These are phyloP conservation scores for Pseudogymnoascus sp. DNA, from an alignment of 2,329 filamentous ascomycete species.

Conservation along the genomic window DNA sequence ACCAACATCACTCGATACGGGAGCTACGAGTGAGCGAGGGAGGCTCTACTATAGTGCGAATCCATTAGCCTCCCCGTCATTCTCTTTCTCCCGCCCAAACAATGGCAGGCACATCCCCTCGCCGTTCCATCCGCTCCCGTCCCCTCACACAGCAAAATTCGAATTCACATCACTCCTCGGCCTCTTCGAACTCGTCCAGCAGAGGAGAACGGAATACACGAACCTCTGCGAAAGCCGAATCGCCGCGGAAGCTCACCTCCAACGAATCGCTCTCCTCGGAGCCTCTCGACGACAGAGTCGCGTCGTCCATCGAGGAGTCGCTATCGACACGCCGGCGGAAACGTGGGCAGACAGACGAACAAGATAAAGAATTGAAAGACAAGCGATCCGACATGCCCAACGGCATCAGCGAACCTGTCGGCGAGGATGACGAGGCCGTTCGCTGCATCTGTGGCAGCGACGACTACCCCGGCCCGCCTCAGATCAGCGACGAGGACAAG, in stretches of 20 bases:
- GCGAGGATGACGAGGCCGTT: slow-evolving; percentile 85
- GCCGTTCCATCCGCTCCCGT: slow-evolving; percentile 87
- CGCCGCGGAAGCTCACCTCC: slow-evolving; percentile 67
- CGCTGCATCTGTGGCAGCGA: slow-evolving; percentile 91
- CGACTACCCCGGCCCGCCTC: slow-evolving; percentile 81
- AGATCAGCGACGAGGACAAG: slow-evolving; percentile 47
- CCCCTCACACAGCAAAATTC: slow-evolving; percentile 60
- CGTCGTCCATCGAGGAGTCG: slow-evolving; percentile 48
- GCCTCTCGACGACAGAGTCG: slow-evolving; percentile 52
- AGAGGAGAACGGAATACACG: slow-evolving; percentile 68
- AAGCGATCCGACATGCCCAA: slow-evolving; percentile 45
- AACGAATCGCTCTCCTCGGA: slow-evolving; percentile 66
- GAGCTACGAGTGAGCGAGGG: neutral
- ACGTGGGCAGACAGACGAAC: slow-evolving; percentile 49
- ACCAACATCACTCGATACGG: slow-evolving; percentile 4
- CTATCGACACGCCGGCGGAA: slow-evolving; percentile 70
- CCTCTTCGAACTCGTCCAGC: slow-evolving; percentile 67
- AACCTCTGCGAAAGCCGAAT: slow-evolving; percentile 63
- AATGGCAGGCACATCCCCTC: slow-evolving; percentile 55
- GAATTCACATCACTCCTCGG: slow-evolving; percentile 68
- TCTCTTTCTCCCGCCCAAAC: slow-evolving; percentile 4
- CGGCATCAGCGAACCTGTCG: slow-evolving; percentile 56
- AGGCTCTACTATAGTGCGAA: slow-evolving; percentile 1
- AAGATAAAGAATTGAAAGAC: slow-evolving; percentile 39
- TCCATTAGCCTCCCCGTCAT: slow-evolving; percentile 4